phyloP scores from a whole-genome alignment of 768 basidiomycete species.

The Suillus spraguei region DNA sequence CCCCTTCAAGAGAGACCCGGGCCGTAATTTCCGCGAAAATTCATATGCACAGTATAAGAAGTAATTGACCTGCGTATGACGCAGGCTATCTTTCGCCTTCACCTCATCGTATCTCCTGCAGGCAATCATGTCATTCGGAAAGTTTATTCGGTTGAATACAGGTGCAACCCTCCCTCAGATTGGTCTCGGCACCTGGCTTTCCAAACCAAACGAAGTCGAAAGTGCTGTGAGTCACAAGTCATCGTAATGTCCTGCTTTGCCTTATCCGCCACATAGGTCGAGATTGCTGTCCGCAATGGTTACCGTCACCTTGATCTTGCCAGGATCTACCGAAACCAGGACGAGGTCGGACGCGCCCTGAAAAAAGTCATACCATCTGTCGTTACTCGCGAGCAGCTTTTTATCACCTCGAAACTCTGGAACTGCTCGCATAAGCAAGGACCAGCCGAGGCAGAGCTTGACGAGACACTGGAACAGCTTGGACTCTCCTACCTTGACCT shows the following conservation, averaged over 20 bases:
- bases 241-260: not conserved
- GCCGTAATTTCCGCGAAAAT: not conserved
- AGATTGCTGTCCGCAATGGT: constrained; percentile 71
- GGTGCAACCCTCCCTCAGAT: constrained; percentile 69
- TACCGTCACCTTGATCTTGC: constrained; percentile 89
- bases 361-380: constrained; percentile 78
- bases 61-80: not conserved
- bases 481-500: constrained; percentile 80
- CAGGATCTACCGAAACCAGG: constrained; percentile 78
- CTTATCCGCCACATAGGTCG: constrained; percentile 51
- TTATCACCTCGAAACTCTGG: constrained; percentile 85
- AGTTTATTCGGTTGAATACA: constrained; percentile 42
- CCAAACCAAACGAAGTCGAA: constrained; percentile 75
- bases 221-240: constrained; percentile 51
- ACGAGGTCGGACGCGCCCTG: constrained; percentile 72
- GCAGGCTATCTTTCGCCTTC: not conserved
- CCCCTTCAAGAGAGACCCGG: not conserved
- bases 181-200: constrained; percentile 84
- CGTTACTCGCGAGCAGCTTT: constrained; percentile 79
- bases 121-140: constrained; percentile 43
- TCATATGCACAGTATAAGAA: constrained; percentile 8
- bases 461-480: constrained; percentile 74
- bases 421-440: constrained; percentile 70
- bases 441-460: constrained; percentile 70
- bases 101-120: not conserved